A percentile compares a stretch with the other conserved stretches of the same genome.
phyloP scores from a whole-genome alignment of 2,329 filamentous ascomycete species.

The Colletotrichum salicis region DNA sequence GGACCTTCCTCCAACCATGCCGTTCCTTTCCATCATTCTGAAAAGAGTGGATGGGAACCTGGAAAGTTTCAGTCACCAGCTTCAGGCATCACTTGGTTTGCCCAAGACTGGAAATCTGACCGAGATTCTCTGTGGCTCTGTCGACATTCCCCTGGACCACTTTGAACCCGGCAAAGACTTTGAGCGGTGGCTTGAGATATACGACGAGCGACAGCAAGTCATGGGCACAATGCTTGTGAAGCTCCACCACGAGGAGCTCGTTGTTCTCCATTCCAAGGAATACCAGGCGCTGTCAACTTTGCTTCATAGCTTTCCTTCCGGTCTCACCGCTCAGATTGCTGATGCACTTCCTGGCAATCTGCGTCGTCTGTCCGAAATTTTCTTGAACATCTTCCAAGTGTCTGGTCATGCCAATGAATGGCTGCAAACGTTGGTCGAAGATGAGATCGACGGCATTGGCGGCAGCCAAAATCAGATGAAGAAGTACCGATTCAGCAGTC shows the following conservation, averaged over 20 bases:
- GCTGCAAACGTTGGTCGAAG: slow-evolving; percentile 92
- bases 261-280: slow-evolving; percentile 86
- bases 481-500: slow-evolving; percentile 76
- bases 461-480: slow-evolving; percentile 82
- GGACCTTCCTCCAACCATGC: slow-evolving; percentile 76
- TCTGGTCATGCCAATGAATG: slow-evolving; percentile 86
- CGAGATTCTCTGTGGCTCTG: slow-evolving; percentile 72
- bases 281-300: slow-evolving; percentile 86
- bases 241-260: slow-evolving; percentile 85
- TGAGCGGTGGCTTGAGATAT: slow-evolving; percentile 88
- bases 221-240: slow-evolving; percentile 88
- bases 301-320: slow-evolving; percentile 84
- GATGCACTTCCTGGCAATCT: slow-evolving; percentile 81
- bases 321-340: slow-evolving; percentile 86
- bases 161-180: slow-evolving; percentile 80
- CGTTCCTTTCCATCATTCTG: slow-evolving; percentile 75
- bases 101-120: slow-evolving; percentile 55
- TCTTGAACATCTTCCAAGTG: slow-evolving; percentile 96
- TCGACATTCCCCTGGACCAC: slow-evolving; percentile 85
- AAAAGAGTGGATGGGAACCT: slow-evolving; percentile 70
- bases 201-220: slow-evolving; percentile 78
- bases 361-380: slow-evolving; percentile 82
- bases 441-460: slow-evolving; percentile 90
- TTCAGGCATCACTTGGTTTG: slow-evolving; percentile 55
- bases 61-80: slow-evolving; percentile 57